These are phyloP conservation scores for Suhomyces xylopsoci DNA, from an alignment of 805 yeast species.

Conservation along the genomic window DNA sequence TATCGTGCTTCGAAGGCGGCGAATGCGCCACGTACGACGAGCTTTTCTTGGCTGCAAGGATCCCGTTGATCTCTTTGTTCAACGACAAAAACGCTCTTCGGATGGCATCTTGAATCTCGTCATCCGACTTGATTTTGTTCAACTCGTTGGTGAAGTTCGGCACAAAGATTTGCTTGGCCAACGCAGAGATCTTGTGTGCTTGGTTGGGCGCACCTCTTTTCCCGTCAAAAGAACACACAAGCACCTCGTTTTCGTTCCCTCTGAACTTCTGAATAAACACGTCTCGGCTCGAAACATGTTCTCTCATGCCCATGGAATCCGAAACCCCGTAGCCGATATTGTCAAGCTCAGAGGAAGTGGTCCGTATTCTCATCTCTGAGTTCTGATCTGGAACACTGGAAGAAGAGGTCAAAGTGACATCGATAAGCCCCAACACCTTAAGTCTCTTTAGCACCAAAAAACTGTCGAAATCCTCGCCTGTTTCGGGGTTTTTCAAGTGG, in stretches of 20 bases:
- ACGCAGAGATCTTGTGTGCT: conserved; percentile 65
- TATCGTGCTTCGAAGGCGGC: conserved; percentile 27
- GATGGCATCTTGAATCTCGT: conserved; percentile 67
- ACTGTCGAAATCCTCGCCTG: conserved; percentile 66
- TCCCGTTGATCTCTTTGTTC: conserved; percentile 77
- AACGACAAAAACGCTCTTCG: conserved; percentile 75
- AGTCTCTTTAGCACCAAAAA: conserved; percentile 60
- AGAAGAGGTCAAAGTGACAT: conserved; percentile 88
- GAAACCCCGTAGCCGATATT: conserved; percentile 87
- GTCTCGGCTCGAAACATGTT: conserved; percentile 71
- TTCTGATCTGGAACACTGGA: conserved; percentile 87
- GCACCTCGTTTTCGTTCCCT: conserved; percentile 76
- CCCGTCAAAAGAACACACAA: conserved; percentile 86
- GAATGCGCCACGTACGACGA: conserved; percentile 37
- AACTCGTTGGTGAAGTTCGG: conserved; percentile 68
- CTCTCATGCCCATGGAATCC: conserved; percentile 72
- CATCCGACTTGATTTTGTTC: conserved; percentile 37
- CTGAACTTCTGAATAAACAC: conserved; percentile 83
- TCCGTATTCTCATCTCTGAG: conserved; percentile 78
- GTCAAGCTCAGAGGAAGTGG: conserved; percentile 78
- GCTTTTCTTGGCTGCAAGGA: conserved; percentile 44
- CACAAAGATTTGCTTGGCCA: conserved; percentile 71
- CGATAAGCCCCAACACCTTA: conserved; percentile 82
- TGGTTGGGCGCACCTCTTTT: conserved; percentile 52
- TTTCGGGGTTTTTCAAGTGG: conserved; percentile 52